Percentiles rank a stretch among this genome's conserved stretches.
Evolutionary conservation across 768 basidiomycete species (phyloP).

Genomic region (Russula sp.): DNA sequence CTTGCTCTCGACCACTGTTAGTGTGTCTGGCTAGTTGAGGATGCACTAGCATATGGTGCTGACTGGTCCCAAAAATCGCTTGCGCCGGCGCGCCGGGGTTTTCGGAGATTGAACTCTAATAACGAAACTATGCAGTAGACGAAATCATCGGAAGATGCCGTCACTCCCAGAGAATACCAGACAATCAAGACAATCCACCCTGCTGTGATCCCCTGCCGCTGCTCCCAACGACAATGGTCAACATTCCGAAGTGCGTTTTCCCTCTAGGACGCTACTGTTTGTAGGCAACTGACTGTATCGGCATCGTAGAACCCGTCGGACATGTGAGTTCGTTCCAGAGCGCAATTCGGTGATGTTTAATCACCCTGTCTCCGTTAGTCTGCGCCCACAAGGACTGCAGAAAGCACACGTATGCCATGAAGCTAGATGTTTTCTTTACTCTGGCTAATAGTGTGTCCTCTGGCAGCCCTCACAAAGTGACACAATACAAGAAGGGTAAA

Average conservation of each 20-base stretch:
- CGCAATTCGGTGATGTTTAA: conserved; percentile 17
- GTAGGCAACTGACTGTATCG: conserved; percentile 15
- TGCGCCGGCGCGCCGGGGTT: no score
- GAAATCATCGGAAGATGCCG: conserved; percentile 11
- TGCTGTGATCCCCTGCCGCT: background rate
- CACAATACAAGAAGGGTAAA: conserved; percentile 99
- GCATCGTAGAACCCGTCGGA: conserved; percentile 78
- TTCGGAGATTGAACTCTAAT: conserved; percentile 11
- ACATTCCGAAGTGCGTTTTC: conserved; percentile 81
- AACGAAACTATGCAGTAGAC: conserved; percentile 14
- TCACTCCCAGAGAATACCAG: background rate
- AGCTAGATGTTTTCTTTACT: background rate
- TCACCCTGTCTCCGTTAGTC: conserved; percentile 37
- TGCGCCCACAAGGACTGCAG: conserved; percentile 97
- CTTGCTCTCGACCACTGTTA: no score
- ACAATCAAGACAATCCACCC: background rate
- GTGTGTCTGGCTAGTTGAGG: no score
- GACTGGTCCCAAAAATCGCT: no score
- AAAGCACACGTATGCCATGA: conserved; percentile 85
- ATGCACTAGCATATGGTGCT: no score
- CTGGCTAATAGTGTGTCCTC: conserved; percentile 10
- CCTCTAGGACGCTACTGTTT: background rate
- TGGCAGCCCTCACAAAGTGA: conserved; percentile 93
- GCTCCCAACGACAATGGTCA: conserved; percentile 66
- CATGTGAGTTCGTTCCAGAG: conserved; percentile 59